Evolutionary conservation across 805 yeast genomes (phyloP), one percentile per base, ranked within the genome.

Genomic region (Zygosaccharomyces pseudorouxii): DNA sequence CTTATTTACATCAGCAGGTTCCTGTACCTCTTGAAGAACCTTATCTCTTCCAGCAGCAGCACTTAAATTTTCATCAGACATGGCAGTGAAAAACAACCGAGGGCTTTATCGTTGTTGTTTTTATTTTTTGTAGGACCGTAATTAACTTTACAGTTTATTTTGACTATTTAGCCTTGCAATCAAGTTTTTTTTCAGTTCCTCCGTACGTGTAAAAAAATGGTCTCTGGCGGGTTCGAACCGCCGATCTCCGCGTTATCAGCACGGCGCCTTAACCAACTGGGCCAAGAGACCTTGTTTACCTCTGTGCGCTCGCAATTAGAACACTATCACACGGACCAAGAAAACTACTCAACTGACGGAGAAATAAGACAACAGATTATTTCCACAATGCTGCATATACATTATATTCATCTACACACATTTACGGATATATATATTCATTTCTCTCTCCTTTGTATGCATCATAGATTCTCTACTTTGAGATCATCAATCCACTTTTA

Each of bases 401-500:
- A 19, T 41, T 10, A 18, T 41, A 41, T 29, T 12, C 29, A 20
- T 29, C 37, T 39, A 39, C 35, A 30, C 19, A 22, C 28, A 38
- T 38, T 22, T 33, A 33, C 16, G 20, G 2, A 33, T 19, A 33
- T 9, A 14, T 33, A n/a, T 33, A 8, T 14, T 33, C 19, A 9
- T 33, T 33, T 14, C 11, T 33, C 8, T 16, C 8, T 33, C 29
- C 31, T 23, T 27, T 45, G 20, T 44, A 27, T 41, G 43, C 41
- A 27, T 35, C 12, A 31, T 28, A n/a, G 9, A 16, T 37, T 36
- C 33, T 27, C 14, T 20, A 27, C 9, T 38, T 19, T 45, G 18
- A n/a, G 38, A 9, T 31, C 30, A 4, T 59, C 67, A 85, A 56
- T 93, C 98, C 41, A 90, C 84, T 70, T 90, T 92, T 60, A 93